These are phyloP conservation scores for Trametes gibbosa DNA, from an alignment of 768 basidiomycete genomes.

Conservation along the genomic window DNA sequence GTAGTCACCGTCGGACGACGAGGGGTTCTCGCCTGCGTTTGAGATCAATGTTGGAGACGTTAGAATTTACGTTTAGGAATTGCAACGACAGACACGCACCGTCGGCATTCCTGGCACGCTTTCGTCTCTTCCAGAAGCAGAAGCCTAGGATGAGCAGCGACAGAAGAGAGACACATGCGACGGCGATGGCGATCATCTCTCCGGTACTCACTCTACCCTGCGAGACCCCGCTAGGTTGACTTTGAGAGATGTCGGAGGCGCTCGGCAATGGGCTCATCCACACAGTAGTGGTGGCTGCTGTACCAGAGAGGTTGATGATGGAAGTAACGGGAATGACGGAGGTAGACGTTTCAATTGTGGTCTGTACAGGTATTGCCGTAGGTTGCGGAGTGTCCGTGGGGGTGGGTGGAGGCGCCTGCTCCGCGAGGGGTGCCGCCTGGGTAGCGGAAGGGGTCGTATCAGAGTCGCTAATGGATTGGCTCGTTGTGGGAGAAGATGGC, in stretches of 20 bases:
- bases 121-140: not conserved
- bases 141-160: not conserved
- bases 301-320: not conserved
- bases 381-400: not conserved
- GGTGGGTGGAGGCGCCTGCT: too few species aligned
- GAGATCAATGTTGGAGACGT: not conserved
- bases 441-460: too few species aligned
- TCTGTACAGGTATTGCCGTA: not conserved
- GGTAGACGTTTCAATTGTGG: not conserved
- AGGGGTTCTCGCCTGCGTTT: not conserved
- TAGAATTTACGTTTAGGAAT: not conserved
- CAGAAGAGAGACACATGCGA: not conserved
- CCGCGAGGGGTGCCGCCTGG: too few species aligned
- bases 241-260: not conserved
- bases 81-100: not conserved
- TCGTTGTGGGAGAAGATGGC: too few species aligned
- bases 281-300: not conserved
- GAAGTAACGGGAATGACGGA: not conserved
- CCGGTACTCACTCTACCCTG: not conserved
- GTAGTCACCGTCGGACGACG: not conserved
- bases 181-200: not conserved
- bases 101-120: not conserved
- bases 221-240: not conserved
- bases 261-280: not conserved
- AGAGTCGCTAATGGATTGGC: too few species aligned